phyloP scores from a whole-genome alignment of 768 basidiomycete genomes.

The Gloeostereum incarnatum region DNA sequence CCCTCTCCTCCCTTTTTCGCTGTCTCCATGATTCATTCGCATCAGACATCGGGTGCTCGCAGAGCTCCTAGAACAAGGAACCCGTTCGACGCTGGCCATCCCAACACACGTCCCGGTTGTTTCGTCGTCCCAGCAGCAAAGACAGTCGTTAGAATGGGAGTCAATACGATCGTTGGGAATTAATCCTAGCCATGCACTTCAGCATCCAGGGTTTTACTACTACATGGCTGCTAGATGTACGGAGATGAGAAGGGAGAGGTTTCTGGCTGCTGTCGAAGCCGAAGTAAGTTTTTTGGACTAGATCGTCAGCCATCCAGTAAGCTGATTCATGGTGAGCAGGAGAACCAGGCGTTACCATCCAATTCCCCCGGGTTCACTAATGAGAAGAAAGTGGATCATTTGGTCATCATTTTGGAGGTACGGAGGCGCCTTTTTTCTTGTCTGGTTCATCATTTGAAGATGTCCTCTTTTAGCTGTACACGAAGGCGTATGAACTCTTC shows the following conservation, averaged over 20 bases:
- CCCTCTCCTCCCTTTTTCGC: background rate
- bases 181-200: slow-evolving; percentile 76
- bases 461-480: slow-evolving; percentile 57
- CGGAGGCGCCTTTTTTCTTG: slow-evolving; percentile 7
- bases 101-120: slow-evolving; percentile 45
- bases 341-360: slow-evolving; percentile 23
- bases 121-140: slow-evolving; percentile 14
- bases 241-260: slow-evolving; percentile 63
- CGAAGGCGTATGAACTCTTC: slow-evolving; percentile 89
- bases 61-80: slow-evolving; percentile 83
- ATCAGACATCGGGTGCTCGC: slow-evolving; percentile 83
- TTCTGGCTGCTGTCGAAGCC: slow-evolving; percentile 43
- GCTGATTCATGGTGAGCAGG: slow-evolving; percentile 9
- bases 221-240: slow-evolving; percentile 84
- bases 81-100: slow-evolving; percentile 49
- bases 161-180: slow-evolving; percentile 53
- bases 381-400: slow-evolving; percentile 90
- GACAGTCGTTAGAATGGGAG: slow-evolving; percentile 37
- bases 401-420: slow-evolving; percentile 77
- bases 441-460: background rate
- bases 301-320: background rate
- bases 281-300: slow-evolving; percentile 32
- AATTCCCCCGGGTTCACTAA: slow-evolving; percentile 71
- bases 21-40: background rate
- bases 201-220: slow-evolving; percentile 91